phyloP scores from a whole-genome alignment of 306 rosid species.

The Vigna hirtella region DNA sequence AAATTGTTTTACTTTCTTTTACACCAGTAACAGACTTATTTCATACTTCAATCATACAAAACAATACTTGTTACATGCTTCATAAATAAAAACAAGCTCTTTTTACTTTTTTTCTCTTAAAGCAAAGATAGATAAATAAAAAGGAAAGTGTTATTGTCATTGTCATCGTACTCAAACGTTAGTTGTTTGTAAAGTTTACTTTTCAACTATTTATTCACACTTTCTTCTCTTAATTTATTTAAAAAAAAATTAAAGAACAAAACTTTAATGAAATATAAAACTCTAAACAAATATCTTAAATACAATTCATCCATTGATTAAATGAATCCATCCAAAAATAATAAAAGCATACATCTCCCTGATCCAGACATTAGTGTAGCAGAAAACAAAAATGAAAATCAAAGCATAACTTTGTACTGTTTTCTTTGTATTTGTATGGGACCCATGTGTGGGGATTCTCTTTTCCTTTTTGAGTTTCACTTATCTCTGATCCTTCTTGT shows the following conservation, averaged over 20 bases:
- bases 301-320: no score
- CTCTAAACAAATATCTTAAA: no score
- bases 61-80: neutral
- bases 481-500: conserved; percentile 16
- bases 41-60: no score
- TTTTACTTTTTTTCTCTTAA: neutral
- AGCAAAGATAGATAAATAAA: neutral
- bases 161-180: no score
- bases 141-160: neutral
- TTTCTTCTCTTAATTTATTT: no score
- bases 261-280: no score
- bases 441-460: conserved; percentile 28
- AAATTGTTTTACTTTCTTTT: neutral
- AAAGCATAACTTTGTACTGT: neutral
- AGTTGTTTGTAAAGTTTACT: no score
- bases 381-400: neutral
- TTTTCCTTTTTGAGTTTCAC: neutral
- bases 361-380: neutral
- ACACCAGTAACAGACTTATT: neutral
- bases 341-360: neutral
- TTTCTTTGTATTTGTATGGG: conserved; percentile 34
- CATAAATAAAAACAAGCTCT: neutral
- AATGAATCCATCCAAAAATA: no score
- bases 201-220: no score
- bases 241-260: no score